Percentiles rank a stretch among this genome's conserved stretches.
phyloP scores from a whole-genome alignment of 2,329 filamentous ascomycete genomes.

The Pseudogymnoascus sp. region DNA sequence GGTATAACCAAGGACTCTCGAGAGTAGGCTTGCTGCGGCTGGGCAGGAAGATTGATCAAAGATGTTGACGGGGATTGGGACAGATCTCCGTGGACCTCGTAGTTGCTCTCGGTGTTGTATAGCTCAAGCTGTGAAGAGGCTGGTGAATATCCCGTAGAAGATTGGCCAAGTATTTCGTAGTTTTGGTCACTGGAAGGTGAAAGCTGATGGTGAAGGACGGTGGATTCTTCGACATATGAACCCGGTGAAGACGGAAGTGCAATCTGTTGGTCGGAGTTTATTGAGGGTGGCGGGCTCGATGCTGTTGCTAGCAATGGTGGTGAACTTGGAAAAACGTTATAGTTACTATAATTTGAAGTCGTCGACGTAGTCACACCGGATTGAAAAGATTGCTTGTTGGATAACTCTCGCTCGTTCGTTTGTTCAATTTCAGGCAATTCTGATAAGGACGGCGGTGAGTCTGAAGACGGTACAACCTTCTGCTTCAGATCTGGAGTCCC shows the following conservation, averaged over 20 bases:
- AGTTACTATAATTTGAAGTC: slow-evolving; percentile 25
- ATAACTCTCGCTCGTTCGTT: slow-evolving; percentile 21
- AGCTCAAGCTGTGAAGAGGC: neutral
- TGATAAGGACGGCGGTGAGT: neutral
- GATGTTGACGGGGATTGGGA: slow-evolving; percentile 32
- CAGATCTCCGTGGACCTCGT: slow-evolving; percentile 41
- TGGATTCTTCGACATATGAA: slow-evolving; percentile 5
- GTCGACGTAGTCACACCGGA: slow-evolving; percentile 23
- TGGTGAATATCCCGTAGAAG: slow-evolving; percentile 34
- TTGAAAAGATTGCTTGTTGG: slow-evolving; percentile 27
- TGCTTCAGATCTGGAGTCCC: slow-evolving; percentile 27
- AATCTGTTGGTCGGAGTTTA: neutral
- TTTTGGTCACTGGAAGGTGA: slow-evolving; percentile 30
- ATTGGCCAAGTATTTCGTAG: slow-evolving; percentile 42
- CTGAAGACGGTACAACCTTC: slow-evolving; percentile 11
- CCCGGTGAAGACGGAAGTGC: slow-evolving; percentile 1
- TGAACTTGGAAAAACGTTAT: slow-evolving; percentile 23
- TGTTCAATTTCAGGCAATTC: slow-evolving; percentile 12
- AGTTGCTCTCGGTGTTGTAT: slow-evolving; percentile 36
- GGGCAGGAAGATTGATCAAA: slow-evolving; percentile 15
- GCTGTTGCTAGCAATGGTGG: slow-evolving; percentile 18
- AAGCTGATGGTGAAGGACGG: slow-evolving; percentile 1
- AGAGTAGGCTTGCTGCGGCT: slow-evolving; percentile 37
- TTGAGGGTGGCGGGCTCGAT: slow-evolving; percentile 16
- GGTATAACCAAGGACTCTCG: slow-evolving; percentile 52